Base-by-base conservation (phyloP, 495 filamentous ascomycete species). In the Penicillium longicatenatum region DNA sequence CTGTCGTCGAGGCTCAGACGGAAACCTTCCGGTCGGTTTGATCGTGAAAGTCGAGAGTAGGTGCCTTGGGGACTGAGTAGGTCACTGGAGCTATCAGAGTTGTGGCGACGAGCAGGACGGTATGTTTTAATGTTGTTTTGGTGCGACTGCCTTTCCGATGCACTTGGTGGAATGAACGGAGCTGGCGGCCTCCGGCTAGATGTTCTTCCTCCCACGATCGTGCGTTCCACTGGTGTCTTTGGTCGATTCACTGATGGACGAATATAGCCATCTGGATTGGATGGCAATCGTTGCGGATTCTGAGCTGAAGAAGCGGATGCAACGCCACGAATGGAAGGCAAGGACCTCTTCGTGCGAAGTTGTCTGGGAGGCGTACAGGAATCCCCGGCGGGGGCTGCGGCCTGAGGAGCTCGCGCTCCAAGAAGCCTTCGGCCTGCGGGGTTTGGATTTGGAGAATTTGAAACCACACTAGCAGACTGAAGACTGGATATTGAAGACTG, bases 101-200 rank as follows among this genome's bases (percentile, higher is more conserved):
- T 87, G 55, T 89, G 85, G 31, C 92, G 88, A 45, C 89, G 84
- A 63, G 88, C 84, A 30, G 83, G 72, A 20, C 90, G 86, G 19
- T 88, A 80, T 35, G 73, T 79, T 68, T 93, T 96, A 6, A 86
- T 75, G 30, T 79, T 85, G 58, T 89, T 78, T 71, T 96, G 90
- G 54, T 96, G 91, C 4, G 91, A 93, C 64, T 90, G 86, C 24
- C 83, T 79, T 56, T 82, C 80, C 4, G 92, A 89, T 14, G 80
- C 80, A 21, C 90, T 90, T 33, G 90, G 87, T 33, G 92, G 91
- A 35, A 97, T 71, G 61, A 96, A 96, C n/a, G 93, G 89, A 5
- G 81, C 70, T 30, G 83, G 86, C 17, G 81, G 71, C 69, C 84
- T 86, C 58, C 86, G 81, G 74, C 66, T 80, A 64, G 55, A 79